Percentiles rank a stretch among this genome's conserved stretches.
Conservation (phyloP, 2,329 filamentous ascomycete species). For the Pseudopyricularia cyperi region DNA sequence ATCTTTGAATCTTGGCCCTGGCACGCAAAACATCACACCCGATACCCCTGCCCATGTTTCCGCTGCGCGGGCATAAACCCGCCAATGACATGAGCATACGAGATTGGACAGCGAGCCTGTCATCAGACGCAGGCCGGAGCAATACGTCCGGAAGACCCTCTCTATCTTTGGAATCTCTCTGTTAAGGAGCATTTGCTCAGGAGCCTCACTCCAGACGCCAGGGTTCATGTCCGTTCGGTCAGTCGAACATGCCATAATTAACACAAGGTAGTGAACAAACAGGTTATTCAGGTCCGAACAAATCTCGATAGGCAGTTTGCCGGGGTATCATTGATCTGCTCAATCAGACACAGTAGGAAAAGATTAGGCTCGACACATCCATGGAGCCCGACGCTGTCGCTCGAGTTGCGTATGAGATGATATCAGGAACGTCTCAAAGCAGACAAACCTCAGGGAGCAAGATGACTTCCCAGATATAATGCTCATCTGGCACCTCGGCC, state of each 20-base stretch:
- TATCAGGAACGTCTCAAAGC: not conserved
- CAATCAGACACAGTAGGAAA: not conserved
- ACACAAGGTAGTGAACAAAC: too few relatives aligned
- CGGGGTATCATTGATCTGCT: not conserved
- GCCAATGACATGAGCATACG: not conserved
- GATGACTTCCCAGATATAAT: not conserved
- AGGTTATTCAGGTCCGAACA: not conserved
- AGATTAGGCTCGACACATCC: not conserved
- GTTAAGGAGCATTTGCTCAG: not conserved
- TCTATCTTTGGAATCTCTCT: not conserved
- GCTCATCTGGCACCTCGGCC: slow-evolving; percentile 41
- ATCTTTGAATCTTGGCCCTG: not conserved
- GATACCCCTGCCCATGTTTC: not conserved
- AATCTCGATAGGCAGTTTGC: not conserved
- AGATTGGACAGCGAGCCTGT: not conserved
- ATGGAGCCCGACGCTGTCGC: not conserved
- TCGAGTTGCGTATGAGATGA: not conserved
- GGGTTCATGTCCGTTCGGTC: not conserved
- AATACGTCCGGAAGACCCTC: not conserved
- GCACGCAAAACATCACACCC: not conserved
- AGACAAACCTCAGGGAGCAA: not conserved
- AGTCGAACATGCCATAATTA: not conserved
- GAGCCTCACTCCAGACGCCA: not conserved
- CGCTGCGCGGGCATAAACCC: not conserved
- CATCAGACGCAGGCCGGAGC: not conserved